phyloP scores from a whole-genome alignment of 345 rosid species.

The Linum usitatissimum region DNA sequence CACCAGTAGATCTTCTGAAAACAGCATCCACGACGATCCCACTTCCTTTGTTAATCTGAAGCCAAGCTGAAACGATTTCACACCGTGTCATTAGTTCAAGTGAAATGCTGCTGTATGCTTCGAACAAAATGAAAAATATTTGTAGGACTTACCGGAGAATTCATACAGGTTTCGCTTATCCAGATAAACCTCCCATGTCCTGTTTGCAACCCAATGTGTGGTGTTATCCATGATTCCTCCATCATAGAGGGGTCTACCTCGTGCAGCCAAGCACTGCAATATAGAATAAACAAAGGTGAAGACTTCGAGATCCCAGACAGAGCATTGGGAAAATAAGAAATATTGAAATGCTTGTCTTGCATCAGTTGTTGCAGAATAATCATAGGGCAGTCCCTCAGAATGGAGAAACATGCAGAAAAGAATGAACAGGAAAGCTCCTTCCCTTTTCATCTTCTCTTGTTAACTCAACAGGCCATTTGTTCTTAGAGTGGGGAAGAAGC shows the following conservation, averaged over 20 bases:
- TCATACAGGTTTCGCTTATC: constrained; percentile 39
- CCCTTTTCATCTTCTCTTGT: constrained; percentile 12
- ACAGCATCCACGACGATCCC: constrained; percentile 27
- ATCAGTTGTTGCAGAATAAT: constrained; percentile 49
- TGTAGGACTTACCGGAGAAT: constrained; percentile 41
- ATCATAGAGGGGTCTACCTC: constrained; percentile 27
- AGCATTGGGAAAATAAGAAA: not conserved
- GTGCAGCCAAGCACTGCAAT: constrained; percentile 58
- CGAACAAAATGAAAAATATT: not conserved
- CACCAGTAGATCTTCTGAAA: constrained; percentile 28
- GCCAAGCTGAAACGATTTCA: constrained; percentile 41
- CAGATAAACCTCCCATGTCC: constrained; percentile 35
- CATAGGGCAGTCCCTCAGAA: constrained; percentile 22
- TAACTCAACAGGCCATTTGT: too few relatives aligned
- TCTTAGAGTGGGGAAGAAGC: too few relatives aligned
- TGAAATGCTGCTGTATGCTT: not conserved
- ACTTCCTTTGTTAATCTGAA: constrained; percentile 37
- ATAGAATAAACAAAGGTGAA: not conserved
- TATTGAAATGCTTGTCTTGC: constrained; percentile 17
- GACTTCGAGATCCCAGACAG: not conserved
- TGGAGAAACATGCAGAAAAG: constrained; percentile 12
- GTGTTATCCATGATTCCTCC: constrained; percentile 35
- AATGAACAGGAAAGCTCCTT: constrained; percentile 6
- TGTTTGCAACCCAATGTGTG: constrained; percentile 22
- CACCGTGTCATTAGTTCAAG: not conserved